Evolutionary conservation across 1,139 yeast genomes (phyloP), one percentile per base, ranked within the genome.

Genomic region (Suhomyces terraborum): DNA sequence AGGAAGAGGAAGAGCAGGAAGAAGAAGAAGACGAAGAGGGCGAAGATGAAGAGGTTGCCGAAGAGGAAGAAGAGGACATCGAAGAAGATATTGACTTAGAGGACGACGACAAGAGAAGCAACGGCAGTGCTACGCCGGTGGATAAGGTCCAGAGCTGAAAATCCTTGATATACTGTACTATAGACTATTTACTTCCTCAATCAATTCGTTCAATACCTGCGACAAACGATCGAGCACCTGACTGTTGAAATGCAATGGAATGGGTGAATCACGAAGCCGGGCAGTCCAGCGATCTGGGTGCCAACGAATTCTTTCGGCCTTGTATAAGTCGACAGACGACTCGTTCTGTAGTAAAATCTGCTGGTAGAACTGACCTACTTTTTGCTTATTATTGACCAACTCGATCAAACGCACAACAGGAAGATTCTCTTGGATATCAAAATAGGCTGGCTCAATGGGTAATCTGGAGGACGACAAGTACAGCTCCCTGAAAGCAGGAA

Each of bases 211-310:
- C 41, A 69, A 52, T 10, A 56, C 58, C 50, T 64, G 69, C 39
- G 68, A 56, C 41, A 72, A 50, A 25, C 48, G 49, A 39, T 62
- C 64, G 19, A 70, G 61, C 25, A 65, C 51, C 21, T 62, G 62
- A 46, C 47, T 42, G 40, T 58, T 60, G 35, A 59, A 50, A 40
- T 47, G 40, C 12, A 38, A 22, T 5, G 34, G 35, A 8, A 26
- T 9, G 13, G 25, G 29, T 7, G 38, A 33, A 18, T 37, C 35
- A 12, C 44, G 38, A 29, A 58, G 43, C 36, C 51, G 49, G 4
- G 56, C 56, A 7, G 59, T 52, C 77, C 77, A 71, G 51, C 72
- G 75, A 54, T 83, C 89, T 1, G 89, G 89, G 55, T 83, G 89
- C 88, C 88, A 83, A 46, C 77, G 62, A 4, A 81, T 57, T 45